Base-by-base conservation (phyloP, 2,329 filamentous ascomycete genomes). In the Cladorrhinum sp. region DNA sequence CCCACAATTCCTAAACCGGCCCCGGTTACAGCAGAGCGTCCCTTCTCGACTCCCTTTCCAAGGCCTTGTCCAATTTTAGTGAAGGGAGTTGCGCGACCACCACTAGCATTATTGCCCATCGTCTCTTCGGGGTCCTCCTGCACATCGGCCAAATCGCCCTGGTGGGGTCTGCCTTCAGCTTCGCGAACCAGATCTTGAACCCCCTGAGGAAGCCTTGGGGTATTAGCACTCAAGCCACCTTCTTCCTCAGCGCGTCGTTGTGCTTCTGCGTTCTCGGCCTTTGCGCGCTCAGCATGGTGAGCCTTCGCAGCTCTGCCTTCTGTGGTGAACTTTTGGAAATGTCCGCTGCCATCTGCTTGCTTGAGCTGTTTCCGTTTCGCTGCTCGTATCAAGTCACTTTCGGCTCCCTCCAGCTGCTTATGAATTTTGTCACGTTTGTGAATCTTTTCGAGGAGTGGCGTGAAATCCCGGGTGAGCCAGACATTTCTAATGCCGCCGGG, bases 401-500 rank as follows among this genome's bases (percentile, higher is more conserved):
- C 89, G 1, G 93, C 93, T 8, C 76, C 76, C 71, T 99, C 95
- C 0, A 99, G 83, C 59, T 80, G 78, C 48, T 81, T 73, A 51
- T 93, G 92, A 13, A 96, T 78, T 8, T 82, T 77, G 62, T 92
- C 85, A 50, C 95, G 85, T 64, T 85, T 78, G 53, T 90, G 84
- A 50, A 98, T 89, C 72, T 98, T 98, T 63, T 93, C 89, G 51
- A 91, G 83, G 10, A 99, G 82, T 8, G 88, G 83, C 49, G 93
- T 91, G 66, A 92, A 88, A 71, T 99, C 91, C 63, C 93, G 85
- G 62, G 97, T 99, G 68, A 99, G 87, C 93, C 93, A 99, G 51
- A 99, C 90, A 67, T 98, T 98, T 62, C 91, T 86, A 70, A 99
- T 89, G 27, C 95, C 95, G 20, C 95, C 95, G 0, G 95, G 95